Conservation (phyloP, 768 basidiomycete genomes). For the Amanita muscaria region DNA sequence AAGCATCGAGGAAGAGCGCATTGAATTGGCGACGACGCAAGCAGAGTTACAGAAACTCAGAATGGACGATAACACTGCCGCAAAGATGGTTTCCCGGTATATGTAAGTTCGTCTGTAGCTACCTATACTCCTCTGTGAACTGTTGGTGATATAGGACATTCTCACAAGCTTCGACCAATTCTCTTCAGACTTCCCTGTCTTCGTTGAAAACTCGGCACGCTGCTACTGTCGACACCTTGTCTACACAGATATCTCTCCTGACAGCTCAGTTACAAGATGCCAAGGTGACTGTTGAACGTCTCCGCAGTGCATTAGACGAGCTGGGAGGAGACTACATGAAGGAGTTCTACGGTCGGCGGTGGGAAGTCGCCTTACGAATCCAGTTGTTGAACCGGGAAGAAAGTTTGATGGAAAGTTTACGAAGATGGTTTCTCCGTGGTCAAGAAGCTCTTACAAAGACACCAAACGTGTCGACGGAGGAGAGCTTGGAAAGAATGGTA, state of each 20-base stretch:
- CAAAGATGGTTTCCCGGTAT: slow-evolving; percentile 78
- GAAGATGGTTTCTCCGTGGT: slow-evolving; percentile 46
- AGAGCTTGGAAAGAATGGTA: slow-evolving; percentile 26
- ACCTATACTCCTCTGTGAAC: not conserved
- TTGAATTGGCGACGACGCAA: slow-evolving; percentile 35
- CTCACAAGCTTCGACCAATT: slow-evolving; percentile 64
- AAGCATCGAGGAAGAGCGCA: slow-evolving; percentile 31
- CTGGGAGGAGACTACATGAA: slow-evolving; percentile 61
- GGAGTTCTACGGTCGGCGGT: slow-evolving; percentile 62
- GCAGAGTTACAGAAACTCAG: slow-evolving; percentile 46
- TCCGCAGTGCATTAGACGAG: slow-evolving; percentile 60
- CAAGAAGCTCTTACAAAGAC: slow-evolving; percentile 29
- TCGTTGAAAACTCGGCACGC: slow-evolving; percentile 53
- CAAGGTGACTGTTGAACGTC: slow-evolving; percentile 32
- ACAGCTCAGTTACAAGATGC: slow-evolving; percentile 36
- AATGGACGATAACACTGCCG: slow-evolving; percentile 65
- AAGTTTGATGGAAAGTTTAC: slow-evolving; percentile 40
- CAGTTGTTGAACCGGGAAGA: slow-evolving; percentile 60
- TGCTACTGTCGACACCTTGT: slow-evolving; percentile 49
- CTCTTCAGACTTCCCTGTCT: slow-evolving; percentile 52
- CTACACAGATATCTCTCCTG: slow-evolving; percentile 37
- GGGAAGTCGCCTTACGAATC: slow-evolving; percentile 61
- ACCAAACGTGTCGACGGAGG: slow-evolving; percentile 13
- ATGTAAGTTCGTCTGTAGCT: slow-evolving; percentile 42
- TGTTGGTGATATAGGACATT: slow-evolving; percentile 51